These are phyloP conservation scores for Boletus pseudopeckii DNA, from an alignment of 768 basidiomycete genomes.

Conservation along the genomic window DNA sequence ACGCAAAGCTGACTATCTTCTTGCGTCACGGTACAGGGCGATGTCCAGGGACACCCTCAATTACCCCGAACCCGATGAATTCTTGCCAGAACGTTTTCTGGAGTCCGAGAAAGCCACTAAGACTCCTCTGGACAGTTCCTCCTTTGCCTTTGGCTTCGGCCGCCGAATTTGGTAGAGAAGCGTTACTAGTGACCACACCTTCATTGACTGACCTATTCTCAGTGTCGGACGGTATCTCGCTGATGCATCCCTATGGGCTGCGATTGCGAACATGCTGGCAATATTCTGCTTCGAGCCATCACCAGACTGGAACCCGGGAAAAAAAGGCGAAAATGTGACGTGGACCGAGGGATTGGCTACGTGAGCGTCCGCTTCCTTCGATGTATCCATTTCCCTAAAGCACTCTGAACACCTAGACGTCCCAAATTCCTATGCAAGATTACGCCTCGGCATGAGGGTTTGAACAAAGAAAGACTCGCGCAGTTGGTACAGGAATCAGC, in stretches of 20 bases:
- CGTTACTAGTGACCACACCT: neutral
- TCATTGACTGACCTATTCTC: neutral
- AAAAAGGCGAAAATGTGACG: neutral
- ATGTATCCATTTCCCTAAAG: neutral
- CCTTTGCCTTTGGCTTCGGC: constrained; percentile 34
- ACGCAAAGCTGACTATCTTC: neutral
- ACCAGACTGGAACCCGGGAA: neutral
- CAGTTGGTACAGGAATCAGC: neutral
- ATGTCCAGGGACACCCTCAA: constrained; percentile 33
- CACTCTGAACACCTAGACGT: neutral
- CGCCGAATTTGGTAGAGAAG: constrained; percentile 26
- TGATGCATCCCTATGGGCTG: constrained; percentile 31
- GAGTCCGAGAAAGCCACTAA: too few species aligned
- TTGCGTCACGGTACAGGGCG: constrained; percentile 12
- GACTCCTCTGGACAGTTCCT: neutral
- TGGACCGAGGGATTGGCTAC: constrained; percentile 11
- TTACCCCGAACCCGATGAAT: constrained; percentile 33
- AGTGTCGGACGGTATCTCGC: constrained; percentile 40
- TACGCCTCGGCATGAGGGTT: neutral
- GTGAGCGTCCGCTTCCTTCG: too few species aligned
- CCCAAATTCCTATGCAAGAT: neutral
- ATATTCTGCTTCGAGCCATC: constrained; percentile 3
- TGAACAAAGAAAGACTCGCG: neutral
- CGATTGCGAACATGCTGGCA: constrained; percentile 7
- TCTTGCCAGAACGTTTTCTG: constrained; percentile 23